These are phyloP conservation scores for Graphilbum fragrans DNA, from an alignment of 2,329 filamentous ascomycete species.

Conservation along the genomic window DNA sequence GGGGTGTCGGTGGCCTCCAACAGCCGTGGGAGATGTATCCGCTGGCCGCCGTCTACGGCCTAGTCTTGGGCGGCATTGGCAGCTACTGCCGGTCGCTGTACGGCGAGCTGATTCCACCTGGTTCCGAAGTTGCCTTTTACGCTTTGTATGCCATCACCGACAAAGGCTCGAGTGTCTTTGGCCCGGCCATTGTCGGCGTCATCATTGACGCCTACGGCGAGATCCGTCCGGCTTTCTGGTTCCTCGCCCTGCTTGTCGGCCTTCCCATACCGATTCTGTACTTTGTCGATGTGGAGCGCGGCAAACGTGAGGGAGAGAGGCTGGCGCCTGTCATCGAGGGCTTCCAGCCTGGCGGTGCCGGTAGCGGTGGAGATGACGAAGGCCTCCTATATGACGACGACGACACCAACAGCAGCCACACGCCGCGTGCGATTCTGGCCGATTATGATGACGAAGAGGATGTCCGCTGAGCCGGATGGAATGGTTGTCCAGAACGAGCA, in stretches of 20 bases:
- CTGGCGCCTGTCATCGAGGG: slow-evolving; percentile 50
- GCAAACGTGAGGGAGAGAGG: slow-evolving; percentile 54
- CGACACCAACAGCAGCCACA: slow-evolving; percentile 17
- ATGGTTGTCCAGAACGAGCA: background rate
- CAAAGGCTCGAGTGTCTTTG: slow-evolving; percentile 89
- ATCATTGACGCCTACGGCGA: slow-evolving; percentile 79
- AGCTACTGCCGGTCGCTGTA: slow-evolving; percentile 88
- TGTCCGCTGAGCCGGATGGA: background rate
- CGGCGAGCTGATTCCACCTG: slow-evolving; percentile 85
- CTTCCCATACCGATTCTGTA: slow-evolving; percentile 76
- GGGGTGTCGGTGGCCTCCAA: slow-evolving; percentile 76
- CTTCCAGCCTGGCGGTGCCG: slow-evolving; percentile 20
- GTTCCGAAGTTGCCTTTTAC: slow-evolving; percentile 92
- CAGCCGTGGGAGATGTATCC: slow-evolving; percentile 96
- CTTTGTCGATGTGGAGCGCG: slow-evolving; percentile 72
- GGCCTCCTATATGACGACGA: slow-evolving; percentile 12
- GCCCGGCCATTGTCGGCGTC: slow-evolving; percentile 81
- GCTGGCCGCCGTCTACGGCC: slow-evolving; percentile 77
- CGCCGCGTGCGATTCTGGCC: slow-evolving; percentile 21
- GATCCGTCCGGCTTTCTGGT: slow-evolving; percentile 83
- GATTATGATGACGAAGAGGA: slow-evolving; percentile 16
- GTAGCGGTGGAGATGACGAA: background rate
- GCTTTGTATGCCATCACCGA: slow-evolving; percentile 95
- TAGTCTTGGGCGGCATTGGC: slow-evolving; percentile 86
- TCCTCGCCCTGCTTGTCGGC: slow-evolving; percentile 73